A percentile compares a stretch with the other conserved stretches of the same genome.
phyloP scores from a whole-genome alignment of 805 yeast species.

The Candida awuae region DNA sequence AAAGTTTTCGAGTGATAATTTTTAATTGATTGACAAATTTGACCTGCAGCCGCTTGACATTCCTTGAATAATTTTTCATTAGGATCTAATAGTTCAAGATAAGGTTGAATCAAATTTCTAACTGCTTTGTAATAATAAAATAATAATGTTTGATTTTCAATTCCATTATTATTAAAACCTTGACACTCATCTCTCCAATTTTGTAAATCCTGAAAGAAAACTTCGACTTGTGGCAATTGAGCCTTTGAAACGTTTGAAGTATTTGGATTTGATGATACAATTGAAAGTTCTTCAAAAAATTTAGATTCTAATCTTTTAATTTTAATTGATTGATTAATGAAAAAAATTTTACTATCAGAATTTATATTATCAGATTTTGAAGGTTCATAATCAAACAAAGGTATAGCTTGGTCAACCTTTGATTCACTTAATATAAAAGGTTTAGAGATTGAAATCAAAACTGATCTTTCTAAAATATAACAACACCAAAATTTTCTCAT shows the following conservation, averaged over 20 bases:
- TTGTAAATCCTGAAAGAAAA: conserved; percentile 46
- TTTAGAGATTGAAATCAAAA: conserved; percentile 54
- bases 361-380: conserved; percentile 30
- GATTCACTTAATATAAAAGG: conserved; percentile 46
- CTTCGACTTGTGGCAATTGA: conserved; percentile 45
- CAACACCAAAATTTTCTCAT: conserved; percentile 59
- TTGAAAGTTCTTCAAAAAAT: conserved; percentile 46
- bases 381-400: conserved; percentile 41
- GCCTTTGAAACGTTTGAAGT: conserved; percentile 19
- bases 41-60: conserved; percentile 68
- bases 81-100: conserved; percentile 52
- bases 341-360: conserved; percentile 29
- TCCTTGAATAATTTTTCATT: conserved; percentile 52
- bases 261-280: conserved; percentile 25
- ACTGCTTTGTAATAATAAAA: conserved; percentile 55
- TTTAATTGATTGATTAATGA: conserved; percentile 49
- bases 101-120: conserved; percentile 55
- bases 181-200: conserved; percentile 50
- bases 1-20: conserved; percentile 56
- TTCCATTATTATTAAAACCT: conserved; percentile 34
- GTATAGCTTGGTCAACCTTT: conserved; percentile 40
- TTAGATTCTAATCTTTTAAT: conserved; percentile 52
- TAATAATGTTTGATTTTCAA: conserved; percentile 52
- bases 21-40: conserved; percentile 55
- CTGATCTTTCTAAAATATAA: conserved; percentile 53